phyloP scores from a whole-genome alignment of 192 early-diverging fungal species.

The Lobulomyces angularis region DNA sequence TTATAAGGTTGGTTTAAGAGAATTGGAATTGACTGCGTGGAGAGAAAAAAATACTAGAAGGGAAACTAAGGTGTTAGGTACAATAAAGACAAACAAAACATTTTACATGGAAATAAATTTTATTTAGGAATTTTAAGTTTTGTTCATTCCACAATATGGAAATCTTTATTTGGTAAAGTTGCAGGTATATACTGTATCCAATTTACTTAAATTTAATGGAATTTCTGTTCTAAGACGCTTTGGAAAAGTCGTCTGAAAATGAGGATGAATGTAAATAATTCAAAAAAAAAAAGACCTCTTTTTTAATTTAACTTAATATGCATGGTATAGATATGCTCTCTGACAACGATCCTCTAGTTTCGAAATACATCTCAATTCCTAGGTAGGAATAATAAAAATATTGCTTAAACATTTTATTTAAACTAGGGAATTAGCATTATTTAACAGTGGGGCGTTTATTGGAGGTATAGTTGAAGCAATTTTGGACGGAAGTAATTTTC shows the following conservation, averaged over 20 bases:
- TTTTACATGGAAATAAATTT: too few species aligned
- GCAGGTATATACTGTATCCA: too few species aligned
- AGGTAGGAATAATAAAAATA: too few species aligned
- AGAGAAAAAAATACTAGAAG: conserved; percentile 79
- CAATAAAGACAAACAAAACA: too few species aligned
- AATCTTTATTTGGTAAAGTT: conserved; percentile 84
- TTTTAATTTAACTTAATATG: neutral
- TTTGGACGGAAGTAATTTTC: conserved; percentile 78
- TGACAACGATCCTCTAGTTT: conserved; percentile 89
- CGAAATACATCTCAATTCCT: conserved; percentile 86
- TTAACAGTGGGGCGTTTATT: conserved; percentile 89
- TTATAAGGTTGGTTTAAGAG: conserved; percentile 80
- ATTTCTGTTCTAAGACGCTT: too few species aligned
- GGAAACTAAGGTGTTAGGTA: conserved; percentile 78
- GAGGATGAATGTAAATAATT: conserved; percentile 84
- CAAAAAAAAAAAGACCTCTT: conserved; percentile 5
- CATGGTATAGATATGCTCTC: conserved; percentile 81
- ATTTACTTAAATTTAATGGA: too few species aligned
- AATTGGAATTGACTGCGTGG: conserved; percentile 79
- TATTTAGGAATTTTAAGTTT: conserved; percentile 84
- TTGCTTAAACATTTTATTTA: too few species aligned
- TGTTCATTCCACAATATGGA: conserved; percentile 91
- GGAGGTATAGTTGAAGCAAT: conserved; percentile 95
- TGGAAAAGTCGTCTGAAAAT: conserved; percentile 90
- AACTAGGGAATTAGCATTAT: conserved; percentile 78